A percentile compares a stretch with the other conserved stretches of the same genome.
phyloP scores from a whole-genome alignment of 805 yeast species.

The Grigorovia humatica region DNA sequence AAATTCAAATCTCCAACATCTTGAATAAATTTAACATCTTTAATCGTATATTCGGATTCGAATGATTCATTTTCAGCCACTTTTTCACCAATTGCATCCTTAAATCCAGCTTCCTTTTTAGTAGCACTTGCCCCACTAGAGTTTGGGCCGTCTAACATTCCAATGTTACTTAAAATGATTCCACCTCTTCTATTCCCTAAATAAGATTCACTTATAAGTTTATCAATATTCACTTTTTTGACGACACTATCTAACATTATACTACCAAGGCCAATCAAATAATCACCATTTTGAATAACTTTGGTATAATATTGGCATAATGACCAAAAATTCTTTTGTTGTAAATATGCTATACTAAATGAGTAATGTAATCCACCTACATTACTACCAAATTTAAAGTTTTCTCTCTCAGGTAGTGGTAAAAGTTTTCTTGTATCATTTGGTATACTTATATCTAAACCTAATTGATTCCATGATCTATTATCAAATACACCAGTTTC shows the following conservation, averaged over 20 bases:
- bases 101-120: background rate
- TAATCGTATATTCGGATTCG: constrained; percentile 2
- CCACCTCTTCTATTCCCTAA: constrained; percentile 15
- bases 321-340: constrained; percentile 11
- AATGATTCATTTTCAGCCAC: background rate
- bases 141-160: constrained; percentile 8
- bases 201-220: constrained; percentile 9
- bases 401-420: constrained; percentile 11
- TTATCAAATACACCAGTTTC: constrained; percentile 13
- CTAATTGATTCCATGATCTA: constrained; percentile 11
- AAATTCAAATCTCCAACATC: constrained; percentile 16
- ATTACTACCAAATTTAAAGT: constrained; percentile 17
- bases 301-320: constrained; percentile 14
- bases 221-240: constrained; percentile 14
- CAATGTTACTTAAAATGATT: constrained; percentile 20
- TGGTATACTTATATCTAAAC: constrained; percentile 18
- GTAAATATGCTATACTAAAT: constrained; percentile 14
- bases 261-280: constrained; percentile 14
- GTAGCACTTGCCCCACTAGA: background rate
- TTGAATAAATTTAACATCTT: constrained; percentile 17
- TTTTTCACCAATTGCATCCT: background rate
- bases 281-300: constrained; percentile 11
- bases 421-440: constrained; percentile 11
- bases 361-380: constrained; percentile 22
- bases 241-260: constrained; percentile 13